Percentiles rank a stretch among this genome's conserved stretches.
Evolutionary conservation across 768 basidiomycete species (phyloP).

Genomic region (Psilocybe tampanensis): DNA sequence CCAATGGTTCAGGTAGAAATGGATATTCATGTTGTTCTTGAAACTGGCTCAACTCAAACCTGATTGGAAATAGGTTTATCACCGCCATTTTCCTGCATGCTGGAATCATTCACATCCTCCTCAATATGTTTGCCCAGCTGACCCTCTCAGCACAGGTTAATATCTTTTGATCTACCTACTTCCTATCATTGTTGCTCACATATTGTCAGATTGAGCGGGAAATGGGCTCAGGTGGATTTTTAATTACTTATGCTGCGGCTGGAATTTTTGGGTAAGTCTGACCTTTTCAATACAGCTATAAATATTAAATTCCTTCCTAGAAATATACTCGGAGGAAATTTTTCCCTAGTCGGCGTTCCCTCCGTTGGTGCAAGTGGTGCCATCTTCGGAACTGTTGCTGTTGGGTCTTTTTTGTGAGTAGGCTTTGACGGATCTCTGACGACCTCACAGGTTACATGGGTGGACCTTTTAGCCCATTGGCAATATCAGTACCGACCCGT

Average conservation of each 20-base stretch:
- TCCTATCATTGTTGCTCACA: not conserved
- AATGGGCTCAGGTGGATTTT: constrained; percentile 87
- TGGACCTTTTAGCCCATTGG: constrained; percentile 94
- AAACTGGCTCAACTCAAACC: too few relatives aligned
- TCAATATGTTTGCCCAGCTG: constrained; percentile 91
- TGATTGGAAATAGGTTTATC: constrained; percentile 61
- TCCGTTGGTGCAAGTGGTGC: constrained; percentile 93
- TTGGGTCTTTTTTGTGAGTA: constrained; percentile 31
- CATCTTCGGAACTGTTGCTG: constrained; percentile 85
- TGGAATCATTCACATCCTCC: constrained; percentile 87
- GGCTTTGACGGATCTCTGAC: not conserved
- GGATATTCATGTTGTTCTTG: too few relatives aligned
- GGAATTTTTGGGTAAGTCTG: constrained; percentile 88
- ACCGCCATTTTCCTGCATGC: constrained; percentile 92
- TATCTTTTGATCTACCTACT: not conserved
- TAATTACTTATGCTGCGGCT: constrained; percentile 85
- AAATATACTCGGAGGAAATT: constrained; percentile 91
- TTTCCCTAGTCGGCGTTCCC: constrained; percentile 84
- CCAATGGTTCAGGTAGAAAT: constrained; percentile 47
- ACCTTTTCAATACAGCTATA: not conserved
- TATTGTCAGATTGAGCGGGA: constrained; percentile 75
- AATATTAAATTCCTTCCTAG: constrained; percentile 33
- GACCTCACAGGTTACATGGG: constrained; percentile 64
- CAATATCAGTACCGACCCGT: constrained; percentile 81
- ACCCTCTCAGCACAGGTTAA: constrained; percentile 75